Evolutionary conservation across 352 stramenopile genomes (phyloP), one percentile per base, ranked within the genome.

Genomic region (Globisporangium lucens): DNA sequence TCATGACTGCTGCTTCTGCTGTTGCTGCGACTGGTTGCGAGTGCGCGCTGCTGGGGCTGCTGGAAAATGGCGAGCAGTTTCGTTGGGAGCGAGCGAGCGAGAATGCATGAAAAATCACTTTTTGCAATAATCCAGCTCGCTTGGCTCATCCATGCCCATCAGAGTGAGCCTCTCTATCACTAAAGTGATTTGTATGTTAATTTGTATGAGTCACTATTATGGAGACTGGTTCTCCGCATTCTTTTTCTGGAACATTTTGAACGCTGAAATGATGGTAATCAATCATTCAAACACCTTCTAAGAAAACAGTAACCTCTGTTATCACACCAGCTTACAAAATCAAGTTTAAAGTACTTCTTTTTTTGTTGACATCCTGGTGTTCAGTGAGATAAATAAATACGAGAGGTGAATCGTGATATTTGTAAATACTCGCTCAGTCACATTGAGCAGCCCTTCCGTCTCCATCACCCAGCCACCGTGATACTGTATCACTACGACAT

Each of bases 1-100:
- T 64, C 64, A 69, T 69, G 17, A 12, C 22, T 46, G 61, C 46
- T 57, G 30, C 17, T 49, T 33, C 15, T 30, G 8, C 6, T 27
- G 38, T 12, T 59, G 53, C 27, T 38, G 30, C 30, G 4, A 33
- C 5, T 49, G 43, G 51, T 7, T 15, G 20, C 24, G 38, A 20
- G 12, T 46, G 38, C 5, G 38, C 38, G 38, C 38, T 46, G 41
- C 15, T 55, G 58, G 3, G 22, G 38, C 10, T 61, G 29, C 29
- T 36, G 22, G 15, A 29, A 38, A 49, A 49, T 49, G n/a, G 36
- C 47, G 49, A 55, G 47, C 47, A 15, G n/a, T 17, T 60, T 33
- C 22, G 55, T n/a, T 46, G 17, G 55, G 2, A 27, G 17, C 8
- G 33, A 13, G 38, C 38, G 38, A 46, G 55, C 20, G 33, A 29